Percentiles rank a stretch among this genome's conserved stretches.
These are phyloP conservation scores for Cystofilobasidium macerans DNA, from an alignment of 768 basidiomycete species.

Conservation along the genomic window DNA sequence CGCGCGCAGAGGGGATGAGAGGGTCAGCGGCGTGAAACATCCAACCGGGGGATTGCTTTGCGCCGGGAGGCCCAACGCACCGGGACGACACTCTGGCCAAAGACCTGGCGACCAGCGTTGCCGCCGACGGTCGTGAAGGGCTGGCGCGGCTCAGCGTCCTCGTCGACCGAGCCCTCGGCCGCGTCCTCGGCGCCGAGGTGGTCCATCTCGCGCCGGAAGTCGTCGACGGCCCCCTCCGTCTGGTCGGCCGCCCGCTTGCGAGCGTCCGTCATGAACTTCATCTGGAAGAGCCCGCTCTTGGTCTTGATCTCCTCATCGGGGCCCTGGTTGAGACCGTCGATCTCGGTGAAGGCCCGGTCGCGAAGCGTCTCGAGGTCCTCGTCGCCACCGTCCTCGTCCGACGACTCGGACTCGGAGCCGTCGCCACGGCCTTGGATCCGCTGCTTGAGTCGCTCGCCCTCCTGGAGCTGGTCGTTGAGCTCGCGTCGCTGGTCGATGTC, in stretches of 20 bases:
- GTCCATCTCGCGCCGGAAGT: conserved; percentile 54
- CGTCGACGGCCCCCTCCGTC: conserved; percentile 53
- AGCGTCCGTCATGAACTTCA: conserved; percentile 99
- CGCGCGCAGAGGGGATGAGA: background rate
- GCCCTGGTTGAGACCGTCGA: conserved; percentile 46
- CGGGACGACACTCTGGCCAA: conserved; percentile 22
- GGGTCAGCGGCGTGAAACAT: background rate
- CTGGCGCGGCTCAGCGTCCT: conserved; percentile 14
- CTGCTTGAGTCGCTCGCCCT: conserved; percentile 64
- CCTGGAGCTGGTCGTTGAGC: conserved; percentile 72
- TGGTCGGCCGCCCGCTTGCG: conserved; percentile 54
- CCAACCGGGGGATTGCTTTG: no score
- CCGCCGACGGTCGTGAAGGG: conserved; percentile 37
- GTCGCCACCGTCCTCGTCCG: conserved; percentile 35
- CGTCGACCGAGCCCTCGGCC: conserved; percentile 11
- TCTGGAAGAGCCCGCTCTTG: conserved; percentile 67
- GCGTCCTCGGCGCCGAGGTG: conserved; percentile 31
- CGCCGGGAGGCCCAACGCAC: conserved; percentile 17
- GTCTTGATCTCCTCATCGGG: conserved; percentile 40
- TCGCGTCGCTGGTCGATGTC: conserved; percentile 50
- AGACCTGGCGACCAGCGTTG: conserved; percentile 41
- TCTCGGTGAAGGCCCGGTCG: conserved; percentile 63
- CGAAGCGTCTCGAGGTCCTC: conserved; percentile 49
- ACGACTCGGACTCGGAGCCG: conserved; percentile 35
- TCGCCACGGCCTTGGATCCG: conserved; percentile 56